Percentiles rank a stretch among this genome's conserved stretches.
Conservation (phyloP, 1,284 basidiomycete species). For the Heterobasidion occidentale region DNA sequence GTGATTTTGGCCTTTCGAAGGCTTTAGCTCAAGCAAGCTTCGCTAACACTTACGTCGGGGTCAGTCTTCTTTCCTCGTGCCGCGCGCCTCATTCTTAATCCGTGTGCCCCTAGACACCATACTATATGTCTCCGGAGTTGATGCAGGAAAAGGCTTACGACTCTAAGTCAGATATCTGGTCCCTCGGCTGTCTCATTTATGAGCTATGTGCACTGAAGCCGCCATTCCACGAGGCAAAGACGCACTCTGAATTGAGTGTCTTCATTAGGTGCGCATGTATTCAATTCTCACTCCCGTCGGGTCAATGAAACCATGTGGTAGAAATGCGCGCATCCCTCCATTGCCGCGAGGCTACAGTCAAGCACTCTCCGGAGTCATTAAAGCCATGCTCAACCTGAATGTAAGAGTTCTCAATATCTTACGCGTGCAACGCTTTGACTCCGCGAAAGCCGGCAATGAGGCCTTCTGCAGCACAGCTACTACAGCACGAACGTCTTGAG, state of each 20-base stretch:
- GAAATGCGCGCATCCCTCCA: conserved; percentile 81
- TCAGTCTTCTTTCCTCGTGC: conserved; percentile 31
- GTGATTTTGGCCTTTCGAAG: conserved; percentile 95
- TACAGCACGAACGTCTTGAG: conserved; percentile 70
- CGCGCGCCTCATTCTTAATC: neutral
- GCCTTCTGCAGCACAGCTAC: conserved; percentile 71
- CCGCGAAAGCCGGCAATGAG: conserved; percentile 61
- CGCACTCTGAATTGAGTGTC: conserved; percentile 77
- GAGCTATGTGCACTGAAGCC: conserved; percentile 91
- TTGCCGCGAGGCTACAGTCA: conserved; percentile 78
- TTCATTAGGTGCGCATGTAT: conserved; percentile 55
- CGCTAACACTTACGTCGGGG: conserved; percentile 94
- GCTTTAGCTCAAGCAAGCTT: conserved; percentile 83
- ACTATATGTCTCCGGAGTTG: conserved; percentile 98
- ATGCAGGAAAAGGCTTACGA: conserved; percentile 96
- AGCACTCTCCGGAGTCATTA: conserved; percentile 65
- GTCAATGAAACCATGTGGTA: conserved; percentile 16
- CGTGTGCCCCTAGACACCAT: conserved; percentile 68
- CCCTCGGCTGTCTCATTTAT: conserved; percentile 91
- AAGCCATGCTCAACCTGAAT: conserved; percentile 81
- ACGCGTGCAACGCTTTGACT: neutral
- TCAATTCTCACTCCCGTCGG: neutral
- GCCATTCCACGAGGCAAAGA: conserved; percentile 87
- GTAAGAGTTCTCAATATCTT: conserved; percentile 33
- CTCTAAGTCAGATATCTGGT: conserved; percentile 98